Base-by-base conservation (phyloP, 257 asterid genomes). In the Oldenlandia corymbosa region DNA sequence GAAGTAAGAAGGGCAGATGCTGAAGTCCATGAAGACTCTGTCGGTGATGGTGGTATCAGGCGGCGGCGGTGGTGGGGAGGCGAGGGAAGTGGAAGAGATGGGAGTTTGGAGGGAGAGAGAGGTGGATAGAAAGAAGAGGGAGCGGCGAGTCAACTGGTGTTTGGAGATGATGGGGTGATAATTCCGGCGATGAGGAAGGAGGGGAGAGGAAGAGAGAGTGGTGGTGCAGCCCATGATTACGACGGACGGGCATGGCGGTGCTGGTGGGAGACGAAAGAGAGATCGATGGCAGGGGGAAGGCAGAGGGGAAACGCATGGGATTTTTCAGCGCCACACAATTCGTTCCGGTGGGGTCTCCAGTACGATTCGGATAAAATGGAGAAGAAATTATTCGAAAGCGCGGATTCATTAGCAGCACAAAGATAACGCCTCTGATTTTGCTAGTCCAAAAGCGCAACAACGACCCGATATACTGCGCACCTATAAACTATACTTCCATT, bases 1-100 rank as follows among this genome's bases (percentile, higher is more conserved):
- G 83, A 90, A 88, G 82, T 79, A 90, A 21, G 88, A 76, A 0
- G 96, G 96, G 78, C 97, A 90, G 76, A 84, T 31, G 83, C 88
- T 74, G 80, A 90, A 78, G 70, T 90, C 95, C 10, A 90, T 74
- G 84, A 88, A 90, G 46, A 90, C 85, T 31, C 97, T 66, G 82
- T 85, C 96, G 54, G 96, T 90, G 79, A 90, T 57, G 65, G 91
- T 85, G 66, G 89, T 84, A 84, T 90, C 96, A 37, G 70, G 76
- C 0, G 85, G 80, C 0, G 80, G 58, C 12, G 45, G 5, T 7
- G 76, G 72, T 1, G 88, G 60, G 41, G 78, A 1, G 69, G 83
- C 59, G 76, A 59, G 78, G 64, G 68, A 51, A 37, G 73, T 68
- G 43, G 71, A 58, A 60, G 80, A 43, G 76, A 67, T 79, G 27